A percentile compares a stretch with the other conserved stretches of the same genome.
These are phyloP conservation scores for Suillus luteus DNA, from an alignment of 768 basidiomycete species.

Conservation along the genomic window DNA sequence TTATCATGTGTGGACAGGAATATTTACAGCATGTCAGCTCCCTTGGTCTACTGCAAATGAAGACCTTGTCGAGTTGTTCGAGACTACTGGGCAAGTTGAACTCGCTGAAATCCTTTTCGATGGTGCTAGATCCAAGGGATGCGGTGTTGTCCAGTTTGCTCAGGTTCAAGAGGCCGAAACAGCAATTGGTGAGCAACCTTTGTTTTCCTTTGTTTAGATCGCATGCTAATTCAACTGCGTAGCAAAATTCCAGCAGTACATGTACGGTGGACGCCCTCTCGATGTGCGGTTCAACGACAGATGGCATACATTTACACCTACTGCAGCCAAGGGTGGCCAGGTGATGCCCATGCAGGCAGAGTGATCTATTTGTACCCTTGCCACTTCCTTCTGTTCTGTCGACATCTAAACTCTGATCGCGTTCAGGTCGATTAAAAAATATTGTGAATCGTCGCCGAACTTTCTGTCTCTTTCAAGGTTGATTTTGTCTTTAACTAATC, in stretches of 20 bases:
- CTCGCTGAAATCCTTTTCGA: constrained; percentile 95
- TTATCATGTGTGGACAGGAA: background rate
- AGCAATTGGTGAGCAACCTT: constrained; percentile 67
- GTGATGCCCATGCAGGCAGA: constrained; percentile 68
- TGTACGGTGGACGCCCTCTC: constrained; percentile 89
- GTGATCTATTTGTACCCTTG: background rate
- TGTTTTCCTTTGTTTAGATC: background rate
- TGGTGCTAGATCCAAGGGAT: constrained; percentile 89
- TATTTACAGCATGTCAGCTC: constrained; percentile 49
- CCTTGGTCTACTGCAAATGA: constrained; percentile 99
- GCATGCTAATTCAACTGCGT: background rate
- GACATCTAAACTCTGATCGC: background rate
- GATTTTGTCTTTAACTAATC: background rate
- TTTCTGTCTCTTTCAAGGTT: background rate
- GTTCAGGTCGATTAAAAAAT: constrained; percentile 6
- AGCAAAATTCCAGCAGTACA: constrained; percentile 95
- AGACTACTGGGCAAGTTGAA: constrained; percentile 95
- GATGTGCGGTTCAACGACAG: constrained; percentile 95
- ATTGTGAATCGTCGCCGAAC: background rate
- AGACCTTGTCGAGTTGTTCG: constrained; percentile 96
- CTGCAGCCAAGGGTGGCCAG: constrained; percentile 87
- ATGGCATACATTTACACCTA: constrained; percentile 91
- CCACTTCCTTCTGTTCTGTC: background rate
- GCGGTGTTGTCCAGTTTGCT: constrained; percentile 94
- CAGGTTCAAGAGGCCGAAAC: constrained; percentile 89